These are phyloP conservation scores for Globisporangium polare DNA, from an alignment of 352 stramenopile species.

Conservation along the genomic window DNA sequence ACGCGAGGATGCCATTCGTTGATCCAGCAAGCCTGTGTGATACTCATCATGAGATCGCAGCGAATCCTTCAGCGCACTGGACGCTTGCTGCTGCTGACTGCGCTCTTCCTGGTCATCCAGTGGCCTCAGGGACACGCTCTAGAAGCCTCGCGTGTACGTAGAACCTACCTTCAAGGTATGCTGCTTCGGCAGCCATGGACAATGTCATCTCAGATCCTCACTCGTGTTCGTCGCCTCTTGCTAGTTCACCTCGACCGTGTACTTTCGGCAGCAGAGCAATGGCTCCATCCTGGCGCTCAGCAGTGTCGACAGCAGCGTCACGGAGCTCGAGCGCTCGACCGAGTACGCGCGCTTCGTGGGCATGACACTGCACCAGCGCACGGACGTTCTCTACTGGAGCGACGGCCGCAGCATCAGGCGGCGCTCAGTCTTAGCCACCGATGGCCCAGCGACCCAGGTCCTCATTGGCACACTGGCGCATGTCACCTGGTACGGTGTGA, in stretches of 20 bases:
- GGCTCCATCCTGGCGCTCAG: slow-evolving; percentile 57
- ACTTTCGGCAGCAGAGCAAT: slow-evolving; percentile 45
- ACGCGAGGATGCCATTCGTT: background rate
- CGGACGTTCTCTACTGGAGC: slow-evolving; percentile 50
- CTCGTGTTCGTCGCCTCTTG: background rate
- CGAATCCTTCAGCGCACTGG: background rate
- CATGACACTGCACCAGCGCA: slow-evolving; percentile 34
- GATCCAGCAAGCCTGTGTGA: background rate
- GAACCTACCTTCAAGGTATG: background rate
- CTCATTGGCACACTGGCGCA: slow-evolving; percentile 40
- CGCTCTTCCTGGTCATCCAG: background rate
- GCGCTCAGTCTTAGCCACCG: background rate
- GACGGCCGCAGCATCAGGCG: slow-evolving; percentile 43
- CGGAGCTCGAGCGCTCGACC: slow-evolving; percentile 31
- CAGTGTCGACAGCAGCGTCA: slow-evolving; percentile 29
- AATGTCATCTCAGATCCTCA: background rate
- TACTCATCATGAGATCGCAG: background rate
- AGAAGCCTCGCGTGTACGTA: background rate
- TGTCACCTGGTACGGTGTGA: slow-evolving; percentile 48
- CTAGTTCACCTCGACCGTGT: slow-evolving; percentile 50
- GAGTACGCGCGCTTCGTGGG: slow-evolving; percentile 43
- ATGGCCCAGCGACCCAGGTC: slow-evolving; percentile 14
- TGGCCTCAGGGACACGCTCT: background rate
- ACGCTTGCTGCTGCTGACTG: background rate
- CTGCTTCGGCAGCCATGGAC: background rate